phyloP scores from a whole-genome alignment of 202 grass and related monocot genomes.

The Elaeis oleifera region DNA sequence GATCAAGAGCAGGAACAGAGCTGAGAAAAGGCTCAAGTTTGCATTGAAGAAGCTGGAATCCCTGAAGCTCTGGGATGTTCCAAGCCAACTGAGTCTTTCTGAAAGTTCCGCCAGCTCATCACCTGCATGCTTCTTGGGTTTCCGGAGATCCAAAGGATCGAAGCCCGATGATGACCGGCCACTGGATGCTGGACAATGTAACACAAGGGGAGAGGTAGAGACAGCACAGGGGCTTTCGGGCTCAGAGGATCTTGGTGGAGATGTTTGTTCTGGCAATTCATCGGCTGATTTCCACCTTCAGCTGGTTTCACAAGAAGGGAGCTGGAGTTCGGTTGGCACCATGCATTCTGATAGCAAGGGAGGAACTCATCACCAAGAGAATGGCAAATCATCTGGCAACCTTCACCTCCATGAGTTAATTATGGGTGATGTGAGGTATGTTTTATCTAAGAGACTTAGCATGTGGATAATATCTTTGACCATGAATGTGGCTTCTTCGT shows the following conservation, averaged over 20 bases:
- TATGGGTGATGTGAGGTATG: slow-evolving; percentile 20
- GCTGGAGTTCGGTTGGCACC: slow-evolving; percentile 48
- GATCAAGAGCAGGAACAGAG: slow-evolving; percentile 66
- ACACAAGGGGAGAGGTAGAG: slow-evolving; percentile 1
- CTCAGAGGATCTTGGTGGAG: no score
- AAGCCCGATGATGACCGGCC: slow-evolving; percentile 19
- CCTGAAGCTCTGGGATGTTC: slow-evolving; percentile 46
- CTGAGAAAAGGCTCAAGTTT: slow-evolving; percentile 62
- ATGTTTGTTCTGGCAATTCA: slow-evolving; percentile 13
- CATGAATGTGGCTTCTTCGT: no score
- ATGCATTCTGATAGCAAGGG: slow-evolving; percentile 32
- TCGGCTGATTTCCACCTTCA: slow-evolving; percentile 40
- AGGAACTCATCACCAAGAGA: not conserved
- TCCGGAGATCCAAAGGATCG: no score
- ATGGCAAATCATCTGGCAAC: not conserved
- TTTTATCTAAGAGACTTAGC: no score
- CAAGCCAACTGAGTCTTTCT: no score
- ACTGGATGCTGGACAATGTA: slow-evolving; percentile 11
- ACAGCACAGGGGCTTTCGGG: slow-evolving; percentile 10
- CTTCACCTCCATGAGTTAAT: slow-evolving; percentile 14
- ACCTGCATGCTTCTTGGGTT: no score
- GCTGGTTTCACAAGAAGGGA: slow-evolving; percentile 30
- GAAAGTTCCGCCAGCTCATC: slow-evolving; percentile 29
- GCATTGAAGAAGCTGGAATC: slow-evolving; percentile 75
- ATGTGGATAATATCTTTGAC: no score